A percentile compares a stretch with the other conserved stretches of the same genome.
phyloP scores from a whole-genome alignment of 306 rosid genomes.

The Luffa acutangula region DNA sequence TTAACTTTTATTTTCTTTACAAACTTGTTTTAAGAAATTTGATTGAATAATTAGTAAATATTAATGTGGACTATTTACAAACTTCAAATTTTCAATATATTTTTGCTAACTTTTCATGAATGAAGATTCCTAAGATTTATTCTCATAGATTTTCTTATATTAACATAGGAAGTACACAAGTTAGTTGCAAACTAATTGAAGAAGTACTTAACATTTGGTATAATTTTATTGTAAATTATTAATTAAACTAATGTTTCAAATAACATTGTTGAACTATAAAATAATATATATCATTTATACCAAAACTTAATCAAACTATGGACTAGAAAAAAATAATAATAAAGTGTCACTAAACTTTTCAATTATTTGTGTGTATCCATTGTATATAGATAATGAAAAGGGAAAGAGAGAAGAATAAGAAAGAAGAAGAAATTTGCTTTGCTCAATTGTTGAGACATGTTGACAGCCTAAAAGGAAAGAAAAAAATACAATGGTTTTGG shows the following conservation, averaged over 20 bases:
- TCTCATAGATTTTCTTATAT: neutral
- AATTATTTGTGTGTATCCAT: neutral
- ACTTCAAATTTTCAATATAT: neutral
- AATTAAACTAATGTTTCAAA: neutral
- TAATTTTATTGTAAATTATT: neutral
- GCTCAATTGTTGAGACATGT: neutral
- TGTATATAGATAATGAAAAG: neutral
- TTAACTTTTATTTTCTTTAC: neutral
- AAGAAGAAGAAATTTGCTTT: neutral
- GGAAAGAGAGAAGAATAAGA: neutral
- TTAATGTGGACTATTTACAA: neutral
- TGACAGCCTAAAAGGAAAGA: neutral
- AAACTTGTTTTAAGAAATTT: neutral
- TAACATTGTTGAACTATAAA: neutral
- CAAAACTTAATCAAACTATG: neutral
- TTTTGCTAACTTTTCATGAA: neutral
- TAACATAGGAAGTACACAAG: neutral
- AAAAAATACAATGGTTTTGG: neutral
- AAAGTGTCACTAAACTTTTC: neutral
- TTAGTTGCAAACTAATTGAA: neutral
- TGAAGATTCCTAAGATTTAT: no score
- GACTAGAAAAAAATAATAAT: neutral
- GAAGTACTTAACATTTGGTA: neutral
- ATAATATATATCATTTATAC: neutral
- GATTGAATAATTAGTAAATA: neutral